Conservation (phyloP, 257 asterid genomes). For the Gentiana macrophylla region DNA sequence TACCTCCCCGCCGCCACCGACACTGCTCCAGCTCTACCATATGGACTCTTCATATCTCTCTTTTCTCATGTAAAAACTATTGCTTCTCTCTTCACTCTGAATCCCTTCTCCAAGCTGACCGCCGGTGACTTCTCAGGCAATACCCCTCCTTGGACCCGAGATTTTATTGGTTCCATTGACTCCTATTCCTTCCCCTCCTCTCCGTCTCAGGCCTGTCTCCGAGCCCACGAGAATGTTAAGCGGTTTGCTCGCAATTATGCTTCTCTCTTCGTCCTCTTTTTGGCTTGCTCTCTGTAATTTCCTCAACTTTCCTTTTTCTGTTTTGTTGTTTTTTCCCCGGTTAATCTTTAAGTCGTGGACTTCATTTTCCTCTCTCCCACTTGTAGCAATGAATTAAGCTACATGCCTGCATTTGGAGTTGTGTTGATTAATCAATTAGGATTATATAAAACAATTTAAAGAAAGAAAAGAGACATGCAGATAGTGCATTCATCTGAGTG, state of each 20-base stretch:
- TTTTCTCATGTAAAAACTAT: conserved; percentile 48
- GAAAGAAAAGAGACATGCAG: too few species aligned
- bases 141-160: conserved; percentile 70
- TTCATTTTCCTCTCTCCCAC: not conserved
- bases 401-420: too few species aligned
- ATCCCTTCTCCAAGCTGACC: conserved; percentile 75
- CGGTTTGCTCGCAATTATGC: conserved; percentile 85
- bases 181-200: conserved; percentile 86
- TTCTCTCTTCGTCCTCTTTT: conserved; percentile 48
- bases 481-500: too few species aligned
- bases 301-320: not conserved
- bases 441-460: too few species aligned
- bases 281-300: conserved; percentile 73
- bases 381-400: not conserved
- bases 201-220: conserved; percentile 73
- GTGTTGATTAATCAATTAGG: too few species aligned
- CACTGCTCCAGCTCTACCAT: conserved; percentile 13
- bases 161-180: conserved; percentile 51
- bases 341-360: not conserved
- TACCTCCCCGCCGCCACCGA: conserved; percentile 13
- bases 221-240: conserved; percentile 88
- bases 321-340: not conserved
- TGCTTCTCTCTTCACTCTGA: conserved; percentile 62
- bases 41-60: conserved; percentile 30
- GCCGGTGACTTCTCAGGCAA: conserved; percentile 56